phyloP scores from a whole-genome alignment of 2,329 filamentous ascomycete species.

The Cadophora sp. region DNA sequence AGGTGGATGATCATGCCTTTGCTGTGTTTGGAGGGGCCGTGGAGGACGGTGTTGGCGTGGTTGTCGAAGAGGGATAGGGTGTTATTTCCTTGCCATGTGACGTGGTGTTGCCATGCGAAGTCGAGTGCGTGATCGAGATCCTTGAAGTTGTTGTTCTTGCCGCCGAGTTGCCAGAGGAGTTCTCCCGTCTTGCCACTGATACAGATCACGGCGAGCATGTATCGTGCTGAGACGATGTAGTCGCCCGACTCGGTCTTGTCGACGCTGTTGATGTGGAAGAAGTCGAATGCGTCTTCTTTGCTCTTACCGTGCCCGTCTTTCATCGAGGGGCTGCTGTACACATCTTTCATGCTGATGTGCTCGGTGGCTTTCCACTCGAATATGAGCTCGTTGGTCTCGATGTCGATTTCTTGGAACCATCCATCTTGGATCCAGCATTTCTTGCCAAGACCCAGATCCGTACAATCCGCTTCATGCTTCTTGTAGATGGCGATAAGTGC shows the following conservation, averaged over 20 bases:
- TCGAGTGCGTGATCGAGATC: slow-evolving; percentile 47
- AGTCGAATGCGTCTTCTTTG: slow-evolving; percentile 36
- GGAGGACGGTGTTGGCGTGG: slow-evolving; percentile 49
- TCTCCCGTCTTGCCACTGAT: slow-evolving; percentile 53
- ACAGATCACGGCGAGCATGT: slow-evolving; percentile 54
- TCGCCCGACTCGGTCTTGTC: slow-evolving; percentile 50
- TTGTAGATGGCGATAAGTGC: slow-evolving; percentile 27
- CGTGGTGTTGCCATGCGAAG: slow-evolving; percentile 58
- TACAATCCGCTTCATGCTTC: slow-evolving; percentile 22
- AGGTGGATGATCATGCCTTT: slow-evolving; percentile 50
- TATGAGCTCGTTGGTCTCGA: slow-evolving; percentile 55
- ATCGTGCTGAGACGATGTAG: slow-evolving; percentile 55
- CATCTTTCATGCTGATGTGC: slow-evolving; percentile 40
- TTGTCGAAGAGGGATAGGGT: slow-evolving; percentile 40
- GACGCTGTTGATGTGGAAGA: slow-evolving; percentile 46
- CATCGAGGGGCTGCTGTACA: slow-evolving; percentile 25
- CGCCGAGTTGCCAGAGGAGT: slow-evolving; percentile 56
- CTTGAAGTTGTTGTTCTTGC: slow-evolving; percentile 52
- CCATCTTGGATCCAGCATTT: slow-evolving; percentile 33
- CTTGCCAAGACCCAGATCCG: slow-evolving; percentile 18
- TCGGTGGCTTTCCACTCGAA: slow-evolving; percentile 58
- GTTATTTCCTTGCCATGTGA: slow-evolving; percentile 45
- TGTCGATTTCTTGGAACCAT: slow-evolving; percentile 56
- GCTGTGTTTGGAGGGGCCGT: slow-evolving; percentile 34
- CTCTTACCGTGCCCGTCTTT: slow-evolving; percentile 31